Conservation (phyloP, 805 yeast species). For the Yamadazyma olivae region DNA sequence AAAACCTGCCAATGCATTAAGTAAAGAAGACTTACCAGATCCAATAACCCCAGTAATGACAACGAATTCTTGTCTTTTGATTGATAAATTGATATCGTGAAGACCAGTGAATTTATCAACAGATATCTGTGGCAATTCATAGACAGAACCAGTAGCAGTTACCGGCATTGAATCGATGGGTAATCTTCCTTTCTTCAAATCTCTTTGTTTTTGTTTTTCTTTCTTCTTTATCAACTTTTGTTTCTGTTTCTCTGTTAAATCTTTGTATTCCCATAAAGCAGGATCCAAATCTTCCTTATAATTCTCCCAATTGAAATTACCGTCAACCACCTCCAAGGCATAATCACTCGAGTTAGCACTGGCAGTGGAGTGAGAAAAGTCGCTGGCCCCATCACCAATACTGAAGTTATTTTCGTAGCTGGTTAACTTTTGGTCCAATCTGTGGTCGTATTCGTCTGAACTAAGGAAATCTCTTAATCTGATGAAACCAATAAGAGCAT, state of each 20-base stretch:
- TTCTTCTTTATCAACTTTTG: slow-evolving; percentile 11
- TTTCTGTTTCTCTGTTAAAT: slow-evolving; percentile 12
- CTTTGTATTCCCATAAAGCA: slow-evolving; percentile 21
- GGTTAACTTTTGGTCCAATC: slow-evolving; percentile 12
- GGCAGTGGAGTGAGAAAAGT: not conserved
- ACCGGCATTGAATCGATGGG: not conserved
- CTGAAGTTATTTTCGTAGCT: slow-evolving; percentile 6
- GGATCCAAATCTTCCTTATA: slow-evolving; percentile 23
- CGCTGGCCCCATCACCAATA: slow-evolving; percentile 9
- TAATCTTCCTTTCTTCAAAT: not conserved
- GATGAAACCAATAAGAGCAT: slow-evolving; percentile 39
- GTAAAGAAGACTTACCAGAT: slow-evolving; percentile 41
- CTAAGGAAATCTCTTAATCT: slow-evolving; percentile 24
- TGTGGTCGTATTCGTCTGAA: slow-evolving; percentile 20
- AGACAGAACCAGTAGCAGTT: not conserved
- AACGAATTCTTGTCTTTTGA: slow-evolving; percentile 33
- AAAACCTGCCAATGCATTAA: slow-evolving; percentile 38
- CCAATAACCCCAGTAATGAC: slow-evolving; percentile 44
- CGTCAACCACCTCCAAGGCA: slow-evolving; percentile 23
- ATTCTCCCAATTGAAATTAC: slow-evolving; percentile 30
- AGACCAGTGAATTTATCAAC: slow-evolving; percentile 29
- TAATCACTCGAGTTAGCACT: slow-evolving; percentile 2
- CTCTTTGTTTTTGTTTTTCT: slow-evolving; percentile 7
- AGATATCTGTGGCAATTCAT: not conserved
- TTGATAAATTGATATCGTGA: slow-evolving; percentile 25